Evolutionary conservation across 768 basidiomycete genomes (phyloP), one percentile per base, ranked within the genome.

Genomic region (Filobasidium floriforme): DNA sequence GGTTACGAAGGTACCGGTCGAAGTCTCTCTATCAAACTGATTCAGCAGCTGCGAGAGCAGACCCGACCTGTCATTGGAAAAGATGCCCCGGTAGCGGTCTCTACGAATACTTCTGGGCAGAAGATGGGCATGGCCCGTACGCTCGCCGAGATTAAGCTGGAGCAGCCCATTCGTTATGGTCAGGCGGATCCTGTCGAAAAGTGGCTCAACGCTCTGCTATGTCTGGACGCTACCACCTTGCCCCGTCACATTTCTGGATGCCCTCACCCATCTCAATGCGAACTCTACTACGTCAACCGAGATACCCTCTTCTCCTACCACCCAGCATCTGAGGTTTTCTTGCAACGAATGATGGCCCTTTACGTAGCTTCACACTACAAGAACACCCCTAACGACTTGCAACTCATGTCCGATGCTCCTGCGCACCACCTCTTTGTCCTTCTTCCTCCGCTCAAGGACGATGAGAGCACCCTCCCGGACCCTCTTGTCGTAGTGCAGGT

Each of bases 1-100:
- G 96, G 96, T 46, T 99, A 99, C 79, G 96, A 98, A 83, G 96
- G 96, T 29, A 98, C 96, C 0, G 96, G 96, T n/a, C 89, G 96
- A 29, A 97, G 93, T 0, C 85, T 99, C 59, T 96, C 92, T 57
- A 87, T 99, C 68, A 99, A 99, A 79, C 88, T 99, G 65, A 89
- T 99, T 70, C 90, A 98, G 78, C 92, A 96, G 77, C 85, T 98
- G 3, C 88, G 96, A 43, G 96, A 98, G 77, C 88, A 86, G 77
- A 89, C 90, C 0, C 84, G 89, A 2, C 87, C 90, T 0, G 87
- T 89, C 1, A 81, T 91, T 49, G 82, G 86, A 19, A 89, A 89
- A 75, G 85, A 88, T 66, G 75, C 81, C 19, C 79, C 82, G 11
- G 67, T 59, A 19, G 75, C 82, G 14, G 76, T 79, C 1, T 71